These are phyloP conservation scores for Gossypium raimondii DNA, from an alignment of 345 rosid genomes.

Conservation along the genomic window DNA sequence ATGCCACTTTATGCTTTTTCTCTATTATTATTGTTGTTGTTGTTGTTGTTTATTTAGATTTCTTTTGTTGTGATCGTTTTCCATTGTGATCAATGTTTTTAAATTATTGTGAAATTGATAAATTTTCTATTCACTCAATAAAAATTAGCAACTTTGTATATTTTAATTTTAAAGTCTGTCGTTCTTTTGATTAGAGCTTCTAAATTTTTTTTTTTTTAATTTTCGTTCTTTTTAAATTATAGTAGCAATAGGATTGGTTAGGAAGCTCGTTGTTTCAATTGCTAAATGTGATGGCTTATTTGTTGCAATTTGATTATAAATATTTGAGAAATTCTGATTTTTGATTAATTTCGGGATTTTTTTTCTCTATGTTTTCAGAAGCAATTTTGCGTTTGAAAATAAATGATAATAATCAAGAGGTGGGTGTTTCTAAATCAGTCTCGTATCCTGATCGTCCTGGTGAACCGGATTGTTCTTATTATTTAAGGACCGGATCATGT, in stretches of 20 bases:
- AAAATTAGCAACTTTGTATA: not conserved
- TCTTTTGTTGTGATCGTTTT: not conserved
- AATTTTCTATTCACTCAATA: not conserved
- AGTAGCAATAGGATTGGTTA: not conserved
- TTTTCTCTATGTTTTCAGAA: not conserved
- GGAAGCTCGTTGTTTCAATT: not conserved
- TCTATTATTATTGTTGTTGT: no score
- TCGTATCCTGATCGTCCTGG: slow-evolving; percentile 2
- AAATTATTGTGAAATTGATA: not conserved
- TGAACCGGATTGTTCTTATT: slow-evolving; percentile 5
- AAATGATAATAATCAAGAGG: not conserved
- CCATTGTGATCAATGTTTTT: not conserved
- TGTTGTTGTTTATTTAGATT: not conserved
- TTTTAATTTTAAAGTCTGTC: not conserved
- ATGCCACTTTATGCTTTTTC: not conserved
- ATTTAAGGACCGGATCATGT: slow-evolving; percentile 5
- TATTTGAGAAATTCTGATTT: not conserved
- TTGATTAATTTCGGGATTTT: not conserved
- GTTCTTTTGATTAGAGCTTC: not conserved
- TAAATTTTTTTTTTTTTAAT: not conserved
- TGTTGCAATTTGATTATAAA: not conserved
- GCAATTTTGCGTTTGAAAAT: not conserved
- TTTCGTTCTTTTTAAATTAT: not conserved
- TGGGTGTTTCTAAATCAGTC: not conserved
- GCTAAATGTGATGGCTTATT: not conserved